Percentiles rank a stretch among this genome's conserved stretches.
Conservation (phyloP, 805 yeast species). For the Kluyveromyces lactis region DNA sequence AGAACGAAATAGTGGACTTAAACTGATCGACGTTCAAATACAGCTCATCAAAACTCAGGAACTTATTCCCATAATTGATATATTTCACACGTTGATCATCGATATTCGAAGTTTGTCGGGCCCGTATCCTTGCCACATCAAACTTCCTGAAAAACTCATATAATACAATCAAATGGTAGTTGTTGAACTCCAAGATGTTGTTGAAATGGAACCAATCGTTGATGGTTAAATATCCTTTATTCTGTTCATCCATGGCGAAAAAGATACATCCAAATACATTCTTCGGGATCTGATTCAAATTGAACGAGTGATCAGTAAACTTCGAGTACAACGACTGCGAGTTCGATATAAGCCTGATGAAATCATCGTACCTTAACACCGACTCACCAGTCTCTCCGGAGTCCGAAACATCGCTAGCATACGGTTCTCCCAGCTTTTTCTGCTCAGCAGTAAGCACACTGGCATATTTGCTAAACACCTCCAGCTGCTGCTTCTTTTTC, state of each 20-base stretch:
- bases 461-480: constrained; percentile 38
- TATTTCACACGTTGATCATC: constrained; percentile 23
- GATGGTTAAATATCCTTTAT: constrained; percentile 58
- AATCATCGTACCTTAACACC: constrained; percentile 30
- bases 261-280: constrained; percentile 66
- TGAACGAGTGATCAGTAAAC: constrained; percentile 32
- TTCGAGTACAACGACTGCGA: constrained; percentile 23
- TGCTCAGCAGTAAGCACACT: constrained; percentile 26
- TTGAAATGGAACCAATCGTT: constrained; percentile 72
- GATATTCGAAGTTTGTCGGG: constrained; percentile 7
- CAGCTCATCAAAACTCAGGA: constrained; percentile 33
- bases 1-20: constrained; percentile 25
- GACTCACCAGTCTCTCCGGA: constrained; percentile 15
- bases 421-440: constrained; percentile 10
- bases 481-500: constrained; percentile 33
- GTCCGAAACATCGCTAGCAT: background rate
- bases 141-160: constrained; percentile 47
- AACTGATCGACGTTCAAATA: constrained; percentile 25
- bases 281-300: constrained; percentile 44
- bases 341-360: constrained; percentile 30
- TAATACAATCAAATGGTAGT: constrained; percentile 42
- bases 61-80: constrained; percentile 31
- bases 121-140: constrained; percentile 26
- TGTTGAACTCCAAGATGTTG: constrained; percentile 39
- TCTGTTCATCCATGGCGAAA: constrained; percentile 66